Evolutionary conservation across 163 green algal species (phyloP).

Genomic region (Chlorella variabilis): DNA sequence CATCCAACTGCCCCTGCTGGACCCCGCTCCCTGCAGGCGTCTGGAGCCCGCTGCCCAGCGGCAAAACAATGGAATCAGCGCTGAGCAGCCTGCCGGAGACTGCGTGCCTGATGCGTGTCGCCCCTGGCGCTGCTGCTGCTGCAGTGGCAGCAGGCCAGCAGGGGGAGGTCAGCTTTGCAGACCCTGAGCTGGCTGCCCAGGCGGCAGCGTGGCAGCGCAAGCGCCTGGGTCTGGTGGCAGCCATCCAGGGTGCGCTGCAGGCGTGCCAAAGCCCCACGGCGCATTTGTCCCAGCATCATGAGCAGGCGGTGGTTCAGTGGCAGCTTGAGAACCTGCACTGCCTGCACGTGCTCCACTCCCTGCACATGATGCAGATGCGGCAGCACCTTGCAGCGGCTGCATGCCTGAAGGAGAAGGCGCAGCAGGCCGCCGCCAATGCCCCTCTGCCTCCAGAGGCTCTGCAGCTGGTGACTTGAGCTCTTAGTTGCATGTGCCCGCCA

Average conservation of each 20-base stretch:
- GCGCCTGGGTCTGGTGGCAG: not conserved
- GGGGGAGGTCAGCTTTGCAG: not conserved
- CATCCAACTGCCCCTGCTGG: not conserved
- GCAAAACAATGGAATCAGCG: not conserved
- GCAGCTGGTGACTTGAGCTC: not conserved
- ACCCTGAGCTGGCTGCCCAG: not conserved
- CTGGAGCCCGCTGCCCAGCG: not conserved
- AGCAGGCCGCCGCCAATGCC: not conserved
- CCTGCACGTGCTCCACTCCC: slow-evolving; percentile 2
- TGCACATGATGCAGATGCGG: slow-evolving; percentile 9
- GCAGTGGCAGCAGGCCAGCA: not conserved
- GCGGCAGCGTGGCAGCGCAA: not conserved
- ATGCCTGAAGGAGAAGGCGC: not conserved
- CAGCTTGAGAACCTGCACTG: slow-evolving; percentile 2
- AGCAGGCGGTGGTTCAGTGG: not conserved
- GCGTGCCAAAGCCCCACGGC: not conserved
- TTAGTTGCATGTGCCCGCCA: no score
- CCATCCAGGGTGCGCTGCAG: not conserved
- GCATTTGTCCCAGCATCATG: not conserved
- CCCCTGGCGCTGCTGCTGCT: not conserved
- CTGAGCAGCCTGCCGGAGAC: no score
- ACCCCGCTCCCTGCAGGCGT: not conserved
- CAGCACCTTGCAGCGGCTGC: not conserved
- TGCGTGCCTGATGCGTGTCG: no score
- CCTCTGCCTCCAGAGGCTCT: no score